These are phyloP conservation scores for Ocimum tenuiflorum DNA, from an alignment of 257 asterid species.

Conservation along the genomic window DNA sequence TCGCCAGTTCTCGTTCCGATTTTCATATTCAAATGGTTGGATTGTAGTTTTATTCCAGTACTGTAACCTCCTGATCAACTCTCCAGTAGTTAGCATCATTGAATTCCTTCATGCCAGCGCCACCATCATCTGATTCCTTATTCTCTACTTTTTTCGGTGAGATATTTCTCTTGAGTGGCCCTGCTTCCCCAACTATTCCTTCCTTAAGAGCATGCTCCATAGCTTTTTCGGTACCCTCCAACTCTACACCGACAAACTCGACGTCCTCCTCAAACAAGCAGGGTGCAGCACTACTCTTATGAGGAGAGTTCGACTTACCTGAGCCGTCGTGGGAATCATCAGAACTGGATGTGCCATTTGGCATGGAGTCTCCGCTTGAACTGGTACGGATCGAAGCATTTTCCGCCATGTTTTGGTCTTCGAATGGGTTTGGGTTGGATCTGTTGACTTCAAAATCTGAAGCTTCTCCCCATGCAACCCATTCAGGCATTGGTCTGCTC, in stretches of 20 bases:
- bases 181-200: slow-evolving; percentile 93
- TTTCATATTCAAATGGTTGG: neutral
- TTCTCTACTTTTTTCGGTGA: slow-evolving; percentile 48
- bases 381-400: slow-evolving; percentile 26
- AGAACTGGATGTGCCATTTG: slow-evolving; percentile 19
- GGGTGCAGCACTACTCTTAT: slow-evolving; percentile 47
- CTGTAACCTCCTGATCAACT: slow-evolving; percentile 83
- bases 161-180: slow-evolving; percentile 55
- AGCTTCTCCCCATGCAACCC: slow-evolving; percentile 88
- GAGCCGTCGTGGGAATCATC: slow-evolving; percentile 15
- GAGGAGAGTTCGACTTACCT: slow-evolving; percentile 34
- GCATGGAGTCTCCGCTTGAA: slow-evolving; percentile 31
- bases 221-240: slow-evolving; percentile 75
- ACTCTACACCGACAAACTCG: slow-evolving; percentile 89
- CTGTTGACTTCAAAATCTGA: slow-evolving; percentile 54
- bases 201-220: slow-evolving; percentile 92
- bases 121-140: slow-evolving; percentile 49
- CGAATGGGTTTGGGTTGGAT: slow-evolving; percentile 50
- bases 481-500: slow-evolving; percentile 82
- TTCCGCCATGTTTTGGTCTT: slow-evolving; percentile 12
- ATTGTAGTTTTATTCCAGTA: slow-evolving; percentile 38
- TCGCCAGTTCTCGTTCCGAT: neutral
- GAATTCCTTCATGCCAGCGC: slow-evolving; percentile 59
- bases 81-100: slow-evolving; percentile 95
- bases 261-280: slow-evolving; percentile 94